These are phyloP conservation scores for Sporothrix sp. DNA, from an alignment of 2,329 filamentous ascomycete genomes.

Conservation along the genomic window DNA sequence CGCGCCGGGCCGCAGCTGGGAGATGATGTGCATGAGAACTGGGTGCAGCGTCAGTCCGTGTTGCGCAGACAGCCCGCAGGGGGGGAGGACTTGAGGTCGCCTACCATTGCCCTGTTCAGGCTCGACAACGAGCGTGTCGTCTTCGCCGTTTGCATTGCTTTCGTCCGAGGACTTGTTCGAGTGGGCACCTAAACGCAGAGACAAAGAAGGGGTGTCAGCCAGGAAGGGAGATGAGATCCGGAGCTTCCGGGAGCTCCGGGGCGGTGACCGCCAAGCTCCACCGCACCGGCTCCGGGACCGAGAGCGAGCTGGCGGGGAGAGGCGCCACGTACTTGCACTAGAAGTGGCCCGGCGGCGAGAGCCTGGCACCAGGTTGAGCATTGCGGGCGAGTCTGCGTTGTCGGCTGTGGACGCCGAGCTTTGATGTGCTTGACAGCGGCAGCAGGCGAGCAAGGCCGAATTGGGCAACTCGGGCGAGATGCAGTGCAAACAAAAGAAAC, in stretches of 20 bases:
- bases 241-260: not conserved
- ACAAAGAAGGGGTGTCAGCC: constrained; percentile 2
- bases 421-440: no score
- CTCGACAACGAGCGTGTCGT: constrained; percentile 75
- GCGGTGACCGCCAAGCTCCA: not conserved
- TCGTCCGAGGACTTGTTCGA: constrained; percentile 36
- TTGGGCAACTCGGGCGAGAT: no score
- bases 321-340: constrained; percentile 27
- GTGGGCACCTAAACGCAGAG: constrained; percentile 10
- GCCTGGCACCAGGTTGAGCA: constrained; percentile 14
- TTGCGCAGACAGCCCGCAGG: not conserved
- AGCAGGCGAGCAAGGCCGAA: no score
- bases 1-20: constrained; percentile 87
- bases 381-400: not conserved
- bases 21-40: constrained; percentile 97
- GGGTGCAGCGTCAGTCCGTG: not conserved
- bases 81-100: constrained; percentile 23
- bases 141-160: constrained; percentile 49
- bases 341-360: constrained; percentile 26
- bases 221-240: not conserved
- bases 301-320: no score
- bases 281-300: not conserved
- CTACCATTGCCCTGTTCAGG: constrained; percentile 89
- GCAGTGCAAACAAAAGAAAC: no score
- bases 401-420: not conserved